These are phyloP conservation scores for Calonectria pteridis DNA, from an alignment of 2,329 filamentous ascomycete genomes.

Conservation along the genomic window DNA sequence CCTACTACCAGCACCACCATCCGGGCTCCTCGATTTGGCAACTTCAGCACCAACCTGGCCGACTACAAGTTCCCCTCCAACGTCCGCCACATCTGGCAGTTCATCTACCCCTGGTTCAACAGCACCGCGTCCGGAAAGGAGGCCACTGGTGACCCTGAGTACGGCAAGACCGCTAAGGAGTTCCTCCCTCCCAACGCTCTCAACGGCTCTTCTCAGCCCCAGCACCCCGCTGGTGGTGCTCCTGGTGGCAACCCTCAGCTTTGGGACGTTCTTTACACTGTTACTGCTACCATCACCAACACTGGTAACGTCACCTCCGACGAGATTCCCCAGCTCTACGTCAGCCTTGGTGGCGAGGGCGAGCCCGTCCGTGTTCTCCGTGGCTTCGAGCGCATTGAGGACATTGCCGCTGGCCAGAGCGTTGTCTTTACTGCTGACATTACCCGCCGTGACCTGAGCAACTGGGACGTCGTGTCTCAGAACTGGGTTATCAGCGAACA, in stretches of 20 bases:
- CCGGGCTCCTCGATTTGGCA: slow-evolving; percentile 74
- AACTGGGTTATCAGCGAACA: slow-evolving; percentile 79
- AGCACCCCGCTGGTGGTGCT: slow-evolving; percentile 62
- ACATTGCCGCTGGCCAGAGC: slow-evolving; percentile 76
- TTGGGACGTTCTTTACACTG: slow-evolving; percentile 77
- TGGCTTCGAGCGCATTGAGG: slow-evolving; percentile 81
- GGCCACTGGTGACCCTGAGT: slow-evolving; percentile 70
- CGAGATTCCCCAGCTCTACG: slow-evolving; percentile 82
- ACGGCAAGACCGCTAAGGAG: slow-evolving; percentile 68
- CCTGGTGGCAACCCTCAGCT: slow-evolving; percentile 75
- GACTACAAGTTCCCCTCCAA: slow-evolving; percentile 77
- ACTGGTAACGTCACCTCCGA: slow-evolving; percentile 74
- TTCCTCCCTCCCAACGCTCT: slow-evolving; percentile 72
- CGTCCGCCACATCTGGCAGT: slow-evolving; percentile 64
- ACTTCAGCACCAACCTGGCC: slow-evolving; percentile 69
- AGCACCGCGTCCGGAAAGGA: slow-evolving; percentile 67
- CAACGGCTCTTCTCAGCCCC: slow-evolving; percentile 69
- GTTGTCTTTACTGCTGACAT: slow-evolving; percentile 76
- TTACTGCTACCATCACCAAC: slow-evolving; percentile 78
- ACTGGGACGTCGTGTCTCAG: slow-evolving; percentile 85
- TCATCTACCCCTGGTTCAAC: slow-evolving; percentile 81
- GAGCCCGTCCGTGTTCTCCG: slow-evolving; percentile 78
- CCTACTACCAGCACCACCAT: slow-evolving; percentile 72
- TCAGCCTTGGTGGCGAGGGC: slow-evolving; percentile 82
- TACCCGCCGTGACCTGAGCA: slow-evolving; percentile 85